Base-by-base conservation (phyloP, 2,329 filamentous ascomycete species). In the Helicocarpus griseus region DNA sequence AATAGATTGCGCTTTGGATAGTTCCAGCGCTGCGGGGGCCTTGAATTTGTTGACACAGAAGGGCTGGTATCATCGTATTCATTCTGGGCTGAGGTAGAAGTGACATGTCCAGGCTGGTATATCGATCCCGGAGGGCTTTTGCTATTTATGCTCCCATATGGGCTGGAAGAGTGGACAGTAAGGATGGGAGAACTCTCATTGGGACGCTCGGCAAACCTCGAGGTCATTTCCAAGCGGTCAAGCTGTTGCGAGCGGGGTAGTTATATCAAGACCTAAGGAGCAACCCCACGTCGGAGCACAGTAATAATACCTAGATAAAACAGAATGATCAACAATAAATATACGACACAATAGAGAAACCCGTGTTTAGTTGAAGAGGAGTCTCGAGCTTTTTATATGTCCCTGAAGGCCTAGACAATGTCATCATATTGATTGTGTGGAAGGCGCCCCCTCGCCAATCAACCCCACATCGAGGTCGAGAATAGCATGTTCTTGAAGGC, bases 1-100 rank as follows among this genome's bases (percentile, higher is more conserved):
- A 71, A 81, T 4, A 78, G 67, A 61, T 84, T 87, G 39, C 73
- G 70, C 7, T 68, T 64, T 0, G 83, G 77, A n/a, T 70, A 67
- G 59, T 86, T 86, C 85, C 85, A 88, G 65, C 65, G 70, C 60
- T 85, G 77, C 14, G 71, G 60, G 50, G 70, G 67, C 28, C 64
- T 65, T 4, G 67, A 58, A 1, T 69, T 68, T 1, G 69, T 74
- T 0, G 69, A n/a, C n/a, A n/a, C n/a, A n/a, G n/a, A 73, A 1
- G 75, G 75, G 3, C 9, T 24, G 11, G 13, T 35, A 13, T 17
- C 21, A 24, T 36, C 45, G 9, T 22, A 36, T 17, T 11, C 13
- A 36, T 36, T 17, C 17, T 19, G 11, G 19, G 13, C 11, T n/a
- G 14, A 36, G 21, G 13, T 26, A 17, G 45, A 24, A n/a, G 3